phyloP scores from a whole-genome alignment of 192 early-diverging fungal genomes.

The Gonapodya sp. region DNA sequence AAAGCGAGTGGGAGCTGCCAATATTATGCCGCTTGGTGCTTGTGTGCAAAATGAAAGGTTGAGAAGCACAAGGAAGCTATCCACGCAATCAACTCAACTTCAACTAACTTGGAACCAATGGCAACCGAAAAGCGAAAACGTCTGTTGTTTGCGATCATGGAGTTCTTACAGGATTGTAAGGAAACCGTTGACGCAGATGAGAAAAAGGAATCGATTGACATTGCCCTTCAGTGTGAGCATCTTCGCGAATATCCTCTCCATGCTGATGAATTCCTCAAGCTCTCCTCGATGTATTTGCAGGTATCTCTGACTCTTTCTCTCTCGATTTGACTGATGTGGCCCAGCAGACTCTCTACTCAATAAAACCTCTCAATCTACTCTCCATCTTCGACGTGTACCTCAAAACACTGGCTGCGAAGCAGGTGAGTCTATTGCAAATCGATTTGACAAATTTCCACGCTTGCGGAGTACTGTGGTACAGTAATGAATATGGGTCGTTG shows the following conservation, averaged over 20 bases:
- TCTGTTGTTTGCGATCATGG: constrained; percentile 73
- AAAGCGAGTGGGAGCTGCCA: no score
- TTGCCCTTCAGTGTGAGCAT: constrained; percentile 24
- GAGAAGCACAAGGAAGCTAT: no score
- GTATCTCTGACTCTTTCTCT: constrained; percentile 90
- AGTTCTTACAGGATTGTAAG: constrained; percentile 63
- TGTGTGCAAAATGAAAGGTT: no score
- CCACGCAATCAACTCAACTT: no score
- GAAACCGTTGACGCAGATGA: constrained; percentile 67
- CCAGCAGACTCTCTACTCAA: constrained; percentile 58
- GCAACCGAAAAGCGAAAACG: constrained; percentile 47
- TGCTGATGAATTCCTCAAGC: neutral
- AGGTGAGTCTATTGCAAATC: neutral
- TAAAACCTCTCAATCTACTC: constrained; percentile 73
- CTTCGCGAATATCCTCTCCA: neutral
- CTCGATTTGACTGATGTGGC: constrained; percentile 63
- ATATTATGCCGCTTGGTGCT: no score
- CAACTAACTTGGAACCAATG: no score
- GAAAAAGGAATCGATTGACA: constrained; percentile 64
- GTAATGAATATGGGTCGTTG: no score
- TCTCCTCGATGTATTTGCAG: constrained; percentile 72
- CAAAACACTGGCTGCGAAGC: constrained; percentile 35
- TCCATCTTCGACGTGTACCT: constrained; percentile 87
- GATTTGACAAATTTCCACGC: neutral
- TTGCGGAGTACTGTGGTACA: no score